phyloP scores from a whole-genome alignment of 257 asterid species.

The Solanum piurae region DNA sequence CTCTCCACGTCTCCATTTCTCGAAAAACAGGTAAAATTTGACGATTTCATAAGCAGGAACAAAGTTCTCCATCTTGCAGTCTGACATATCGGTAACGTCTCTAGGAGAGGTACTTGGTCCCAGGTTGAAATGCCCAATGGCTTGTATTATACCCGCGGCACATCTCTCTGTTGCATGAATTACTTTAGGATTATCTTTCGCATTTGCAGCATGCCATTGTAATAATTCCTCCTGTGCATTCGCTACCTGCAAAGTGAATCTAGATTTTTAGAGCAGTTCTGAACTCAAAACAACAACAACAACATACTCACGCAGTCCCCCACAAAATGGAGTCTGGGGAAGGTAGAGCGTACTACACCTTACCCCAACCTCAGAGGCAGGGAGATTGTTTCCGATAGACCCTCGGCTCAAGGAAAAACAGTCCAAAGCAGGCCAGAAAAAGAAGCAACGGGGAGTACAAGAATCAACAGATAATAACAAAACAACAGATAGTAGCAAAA shows the following conservation, averaged over 20 bases:
- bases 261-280: background rate
- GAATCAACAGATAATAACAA: background rate
- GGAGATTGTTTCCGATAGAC: background rate
- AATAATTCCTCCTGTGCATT: constrained; percentile 93
- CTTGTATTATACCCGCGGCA: constrained; percentile 93
- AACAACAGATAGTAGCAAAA: background rate
- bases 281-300: background rate
- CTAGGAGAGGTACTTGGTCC: constrained; percentile 78
- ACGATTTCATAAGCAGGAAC: constrained; percentile 85
- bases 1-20: constrained; percentile 94
- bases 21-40: constrained; percentile 60
- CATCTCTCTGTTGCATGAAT: constrained; percentile 90
- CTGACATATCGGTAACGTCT: constrained; percentile 52
- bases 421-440: background rate
- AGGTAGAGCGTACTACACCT: background rate
- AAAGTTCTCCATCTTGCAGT: constrained; percentile 41
- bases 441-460: background rate
- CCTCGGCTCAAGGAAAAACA: background rate
- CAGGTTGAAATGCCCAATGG: constrained; percentile 76
- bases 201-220: constrained; percentile 86
- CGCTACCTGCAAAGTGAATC: constrained; percentile 40
- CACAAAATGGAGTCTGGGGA: background rate
- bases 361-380: background rate
- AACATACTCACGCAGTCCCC: background rate
- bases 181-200: constrained; percentile 66